These are phyloP conservation scores for Fusarium heterosporum DNA, from an alignment of 2,329 filamentous ascomycete genomes.

Conservation along the genomic window DNA sequence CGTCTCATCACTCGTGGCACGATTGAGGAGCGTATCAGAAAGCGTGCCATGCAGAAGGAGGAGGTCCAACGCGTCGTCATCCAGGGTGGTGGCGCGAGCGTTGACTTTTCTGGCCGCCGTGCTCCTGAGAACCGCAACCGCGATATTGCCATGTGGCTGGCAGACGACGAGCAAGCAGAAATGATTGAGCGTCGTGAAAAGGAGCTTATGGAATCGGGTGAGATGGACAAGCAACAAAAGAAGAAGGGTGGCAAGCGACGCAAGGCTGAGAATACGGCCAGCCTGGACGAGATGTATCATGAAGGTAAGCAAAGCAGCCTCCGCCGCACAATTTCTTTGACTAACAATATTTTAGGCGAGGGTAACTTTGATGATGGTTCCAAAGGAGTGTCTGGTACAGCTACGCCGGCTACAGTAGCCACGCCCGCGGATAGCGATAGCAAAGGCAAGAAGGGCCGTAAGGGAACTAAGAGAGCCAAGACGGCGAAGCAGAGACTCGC, in stretches of 20 bases:
- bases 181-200: slow-evolving; percentile 93
- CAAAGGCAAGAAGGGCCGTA: slow-evolving; percentile 68
- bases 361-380: slow-evolving; percentile 92
- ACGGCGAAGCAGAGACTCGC: slow-evolving; percentile 76
- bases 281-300: slow-evolving; percentile 97
- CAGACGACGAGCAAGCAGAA: slow-evolving; percentile 95
- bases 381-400: slow-evolving; percentile 67
- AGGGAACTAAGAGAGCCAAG: slow-evolving; percentile 67
- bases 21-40: slow-evolving; percentile 97
- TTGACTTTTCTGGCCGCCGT: slow-evolving; percentile 95
- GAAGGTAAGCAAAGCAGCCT: slow-evolving; percentile 77
- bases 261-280: slow-evolving; percentile 66
- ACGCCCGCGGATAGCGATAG: slow-evolving; percentile 76
- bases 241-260: slow-evolving; percentile 71
- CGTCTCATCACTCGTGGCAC: slow-evolving; percentile 96
- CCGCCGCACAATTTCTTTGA: background rate
- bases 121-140: slow-evolving; percentile 92
- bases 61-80: slow-evolving; percentile 98
- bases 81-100: slow-evolving; percentile 86
- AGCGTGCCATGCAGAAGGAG: slow-evolving; percentile 96
- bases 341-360: slow-evolving; percentile 74
- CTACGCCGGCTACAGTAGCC: slow-evolving; percentile 85
- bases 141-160: slow-evolving; percentile 98
- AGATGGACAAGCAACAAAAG: slow-evolving; percentile 72
- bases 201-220: slow-evolving; percentile 81